phyloP scores from a whole-genome alignment of 1,284 basidiomycete species.

The Rhodotorula sp. region DNA sequence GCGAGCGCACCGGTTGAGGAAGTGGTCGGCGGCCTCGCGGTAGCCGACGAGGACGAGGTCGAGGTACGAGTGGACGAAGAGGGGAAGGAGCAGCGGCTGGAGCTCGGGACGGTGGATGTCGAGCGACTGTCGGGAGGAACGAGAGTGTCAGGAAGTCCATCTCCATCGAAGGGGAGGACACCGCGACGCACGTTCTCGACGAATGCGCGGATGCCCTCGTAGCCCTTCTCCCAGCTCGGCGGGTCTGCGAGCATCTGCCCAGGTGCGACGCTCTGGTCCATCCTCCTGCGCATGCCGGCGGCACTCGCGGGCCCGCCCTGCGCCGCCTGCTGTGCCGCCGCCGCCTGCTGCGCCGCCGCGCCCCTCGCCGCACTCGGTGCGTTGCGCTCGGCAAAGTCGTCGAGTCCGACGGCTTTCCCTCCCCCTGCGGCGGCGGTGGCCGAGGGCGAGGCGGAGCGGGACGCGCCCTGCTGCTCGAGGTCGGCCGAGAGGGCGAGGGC shows the following conservation, averaged over 20 bases:
- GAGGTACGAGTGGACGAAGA: slow-evolving; percentile 96
- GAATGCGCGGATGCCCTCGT: slow-evolving; percentile 64
- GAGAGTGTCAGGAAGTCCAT: slow-evolving; percentile 52
- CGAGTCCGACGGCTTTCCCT: slow-evolving; percentile 61
- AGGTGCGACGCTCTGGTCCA: slow-evolving; percentile 37
- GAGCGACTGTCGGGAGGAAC: slow-evolving; percentile 38
- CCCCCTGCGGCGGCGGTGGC: slow-evolving; percentile 56
- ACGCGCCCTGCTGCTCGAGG: slow-evolving; percentile 53
- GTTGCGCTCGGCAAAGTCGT: slow-evolving; percentile 45
- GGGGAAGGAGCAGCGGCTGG: slow-evolving; percentile 85
- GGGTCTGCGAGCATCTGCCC: slow-evolving; percentile 39
- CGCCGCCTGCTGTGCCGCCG: slow-evolving; percentile 31
- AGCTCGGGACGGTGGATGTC: slow-evolving; percentile 69
- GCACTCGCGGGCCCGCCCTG: neutral
- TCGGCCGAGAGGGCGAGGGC: slow-evolving; percentile 72
- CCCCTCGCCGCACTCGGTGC: slow-evolving; percentile 28
- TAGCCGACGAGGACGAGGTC: slow-evolving; percentile 89
- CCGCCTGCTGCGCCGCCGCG: neutral
- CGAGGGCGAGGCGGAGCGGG: slow-evolving; percentile 45
- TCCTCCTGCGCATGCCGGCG: neutral
- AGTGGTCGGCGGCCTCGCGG: slow-evolving; percentile 64
- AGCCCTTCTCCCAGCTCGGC: slow-evolving; percentile 41
- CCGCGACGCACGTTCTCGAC: slow-evolving; percentile 11
- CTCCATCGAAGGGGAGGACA: no score
- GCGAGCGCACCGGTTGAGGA: slow-evolving; percentile 28